Percentiles rank a stretch among this genome's conserved stretches.
These are phyloP conservation scores for Pseudogymnoascus sp. DNA, from an alignment of 2,329 filamentous ascomycete species.

Conservation along the genomic window DNA sequence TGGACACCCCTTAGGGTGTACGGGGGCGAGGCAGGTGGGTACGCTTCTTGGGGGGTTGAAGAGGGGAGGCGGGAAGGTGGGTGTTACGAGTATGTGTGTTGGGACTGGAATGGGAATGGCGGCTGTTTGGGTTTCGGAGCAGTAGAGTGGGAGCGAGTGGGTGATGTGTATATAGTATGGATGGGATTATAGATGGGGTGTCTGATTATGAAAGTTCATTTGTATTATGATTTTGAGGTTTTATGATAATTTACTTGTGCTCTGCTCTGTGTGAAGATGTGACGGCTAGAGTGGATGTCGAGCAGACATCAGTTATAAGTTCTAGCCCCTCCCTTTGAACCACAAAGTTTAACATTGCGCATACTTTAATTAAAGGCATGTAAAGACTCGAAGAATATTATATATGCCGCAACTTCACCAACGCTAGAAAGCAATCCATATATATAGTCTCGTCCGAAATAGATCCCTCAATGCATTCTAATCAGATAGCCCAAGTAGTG, in stretches of 20 bases:
- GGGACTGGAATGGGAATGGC: slow-evolving; percentile 98
- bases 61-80: slow-evolving; percentile 74
- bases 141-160: slow-evolving; percentile 28
- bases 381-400: no score
- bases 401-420: no score
- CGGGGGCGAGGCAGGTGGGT: slow-evolving; percentile 85
- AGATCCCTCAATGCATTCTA: no score
- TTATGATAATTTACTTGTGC: not conserved
- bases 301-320: no score
- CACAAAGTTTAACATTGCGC: no score
- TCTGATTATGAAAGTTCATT: not conserved
- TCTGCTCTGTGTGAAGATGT: no score
- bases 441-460: no score
- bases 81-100: slow-evolving; percentile 91
- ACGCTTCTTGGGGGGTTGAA: slow-evolving; percentile 85
- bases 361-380: no score
- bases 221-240: not conserved
- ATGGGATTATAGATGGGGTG: not conserved
- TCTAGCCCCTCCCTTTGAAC: no score
- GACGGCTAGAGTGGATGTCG: no score
- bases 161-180: not conserved
- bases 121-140: slow-evolving; percentile 91
- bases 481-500: no score
- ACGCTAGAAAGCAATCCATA: no score
- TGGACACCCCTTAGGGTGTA: slow-evolving; percentile 89